Percentiles rank a stretch among this genome's conserved stretches.
Evolutionary conservation across 1,139 yeast genomes (phyloP).

Genomic region (Saccharomycopsis hybrid): DNA sequence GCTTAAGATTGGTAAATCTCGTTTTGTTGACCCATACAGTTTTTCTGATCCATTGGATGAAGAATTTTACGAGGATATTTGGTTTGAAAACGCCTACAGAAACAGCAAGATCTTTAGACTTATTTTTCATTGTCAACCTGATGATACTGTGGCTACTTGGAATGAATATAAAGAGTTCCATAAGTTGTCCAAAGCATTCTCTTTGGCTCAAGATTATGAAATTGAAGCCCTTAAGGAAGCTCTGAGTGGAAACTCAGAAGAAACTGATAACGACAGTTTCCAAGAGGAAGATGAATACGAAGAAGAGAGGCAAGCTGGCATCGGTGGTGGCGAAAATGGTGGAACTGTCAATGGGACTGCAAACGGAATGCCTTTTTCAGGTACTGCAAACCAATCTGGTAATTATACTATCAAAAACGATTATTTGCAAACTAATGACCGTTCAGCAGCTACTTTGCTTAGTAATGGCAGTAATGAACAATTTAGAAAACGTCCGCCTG

Average conservation of each 20-base stretch:
- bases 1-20: slow-evolving; percentile 31
- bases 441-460: no score
- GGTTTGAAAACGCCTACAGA: slow-evolving; percentile 79
- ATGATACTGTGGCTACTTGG: slow-evolving; percentile 84
- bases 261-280: no score
- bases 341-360: no score
- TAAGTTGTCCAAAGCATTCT: slow-evolving; percentile 50
- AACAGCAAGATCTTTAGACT: slow-evolving; percentile 77
- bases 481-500: background rate
- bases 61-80: slow-evolving; percentile 77
- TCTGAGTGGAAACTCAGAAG: background rate
- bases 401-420: no score
- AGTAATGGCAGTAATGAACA: no score
- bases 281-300: no score
- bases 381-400: no score
- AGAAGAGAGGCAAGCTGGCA: background rate
- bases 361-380: no score
- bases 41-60: slow-evolving; percentile 82
- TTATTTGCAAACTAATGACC: no score
- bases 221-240: slow-evolving; percentile 26
- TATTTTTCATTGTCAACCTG: slow-evolving; percentile 94
- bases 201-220: slow-evolving; percentile 40
- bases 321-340: no score
- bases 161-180: slow-evolving; percentile 72
- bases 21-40: slow-evolving; percentile 76